phyloP scores from a whole-genome alignment of 1,139 yeast species.

The Taphrina wiesneri region DNA sequence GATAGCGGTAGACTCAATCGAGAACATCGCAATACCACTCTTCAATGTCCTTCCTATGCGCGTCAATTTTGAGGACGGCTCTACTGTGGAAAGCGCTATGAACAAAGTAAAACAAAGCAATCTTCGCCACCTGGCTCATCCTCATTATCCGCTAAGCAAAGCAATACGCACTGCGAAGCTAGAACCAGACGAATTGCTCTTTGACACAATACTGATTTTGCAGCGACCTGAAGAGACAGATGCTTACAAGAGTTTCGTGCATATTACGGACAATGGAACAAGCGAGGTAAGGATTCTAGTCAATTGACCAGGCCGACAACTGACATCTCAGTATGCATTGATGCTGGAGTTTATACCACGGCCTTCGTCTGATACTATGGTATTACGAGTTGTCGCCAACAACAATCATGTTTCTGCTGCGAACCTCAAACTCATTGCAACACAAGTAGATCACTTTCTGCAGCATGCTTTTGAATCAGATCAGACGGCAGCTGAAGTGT shows the following conservation, averaged over 20 bases:
- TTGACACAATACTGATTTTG: conserved; percentile 39
- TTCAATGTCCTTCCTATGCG: conserved; percentile 40
- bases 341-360: conserved; percentile 25
- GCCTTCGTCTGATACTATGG: neutral
- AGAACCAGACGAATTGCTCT: conserved; percentile 19
- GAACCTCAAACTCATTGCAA: neutral
- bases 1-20: conserved; percentile 30
- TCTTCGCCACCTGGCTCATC: conserved; percentile 18
- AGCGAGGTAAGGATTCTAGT: conserved; percentile 27
- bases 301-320: conserved; percentile 3
- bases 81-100: conserved; percentile 6
- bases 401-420: neutral
- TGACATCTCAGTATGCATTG: conserved; percentile 13
- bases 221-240: conserved; percentile 25
- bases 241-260: neutral
- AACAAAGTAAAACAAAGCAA: conserved; percentile 15
- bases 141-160: conserved; percentile 36
- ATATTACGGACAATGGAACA: conserved; percentile 16
- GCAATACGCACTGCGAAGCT: neutral
- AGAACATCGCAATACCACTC: conserved; percentile 38
- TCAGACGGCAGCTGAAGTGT: neutral
- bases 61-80: neutral
- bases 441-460: conserved; percentile 1
- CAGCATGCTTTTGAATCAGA: neutral
- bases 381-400: neutral